A percentile compares a stretch with the other conserved stretches of the same genome.
Conservation (phyloP, 129 eudicot species). For the Artemisia tridentata region DNA sequence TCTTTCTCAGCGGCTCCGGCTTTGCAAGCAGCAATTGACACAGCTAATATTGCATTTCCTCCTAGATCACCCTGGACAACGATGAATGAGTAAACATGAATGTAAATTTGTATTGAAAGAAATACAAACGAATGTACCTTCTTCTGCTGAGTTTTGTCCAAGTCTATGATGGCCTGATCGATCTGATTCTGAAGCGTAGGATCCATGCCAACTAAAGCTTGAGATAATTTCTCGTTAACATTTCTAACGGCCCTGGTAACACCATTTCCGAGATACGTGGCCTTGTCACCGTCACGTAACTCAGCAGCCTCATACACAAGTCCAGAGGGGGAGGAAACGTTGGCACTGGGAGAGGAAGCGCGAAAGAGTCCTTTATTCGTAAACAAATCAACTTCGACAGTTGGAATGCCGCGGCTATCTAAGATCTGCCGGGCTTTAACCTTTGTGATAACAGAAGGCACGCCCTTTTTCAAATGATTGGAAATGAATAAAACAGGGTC, state of each 20-base stretch:
- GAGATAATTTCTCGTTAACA: constrained; percentile 87
- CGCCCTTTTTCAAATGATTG: constrained; percentile 91
- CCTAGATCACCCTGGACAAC: constrained; percentile 84
- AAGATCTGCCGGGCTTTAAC: constrained; percentile 85
- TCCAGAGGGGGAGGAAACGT: constrained; percentile 50
- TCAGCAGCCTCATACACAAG: constrained; percentile 84
- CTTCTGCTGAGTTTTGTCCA: constrained; percentile 83
- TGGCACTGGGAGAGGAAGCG: constrained; percentile 87
- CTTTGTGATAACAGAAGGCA: constrained; percentile 86
- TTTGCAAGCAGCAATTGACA: constrained; percentile 88
- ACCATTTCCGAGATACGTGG: constrained; percentile 84
- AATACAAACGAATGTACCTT: constrained; percentile 43
- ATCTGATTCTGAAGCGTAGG: constrained; percentile 93
- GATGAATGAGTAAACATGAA: too few species aligned
- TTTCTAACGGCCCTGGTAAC: constrained; percentile 79
- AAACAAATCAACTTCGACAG: constrained; percentile 84
- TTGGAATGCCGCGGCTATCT: constrained; percentile 96
- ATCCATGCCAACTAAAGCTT: constrained; percentile 96
- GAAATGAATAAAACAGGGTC: constrained; percentile 98
- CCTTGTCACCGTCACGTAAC: constrained; percentile 90
- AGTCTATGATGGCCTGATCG: constrained; percentile 92
- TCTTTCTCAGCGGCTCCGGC: constrained; percentile 94
- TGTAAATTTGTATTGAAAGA: not conserved
- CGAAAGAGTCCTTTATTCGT: constrained; percentile 93
- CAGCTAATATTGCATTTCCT: constrained; percentile 94